A percentile compares a stretch with the other conserved stretches of the same genome.
Conservation (phyloP, 2,329 filamentous ascomycete genomes). For the Rutstroemia sp. region DNA sequence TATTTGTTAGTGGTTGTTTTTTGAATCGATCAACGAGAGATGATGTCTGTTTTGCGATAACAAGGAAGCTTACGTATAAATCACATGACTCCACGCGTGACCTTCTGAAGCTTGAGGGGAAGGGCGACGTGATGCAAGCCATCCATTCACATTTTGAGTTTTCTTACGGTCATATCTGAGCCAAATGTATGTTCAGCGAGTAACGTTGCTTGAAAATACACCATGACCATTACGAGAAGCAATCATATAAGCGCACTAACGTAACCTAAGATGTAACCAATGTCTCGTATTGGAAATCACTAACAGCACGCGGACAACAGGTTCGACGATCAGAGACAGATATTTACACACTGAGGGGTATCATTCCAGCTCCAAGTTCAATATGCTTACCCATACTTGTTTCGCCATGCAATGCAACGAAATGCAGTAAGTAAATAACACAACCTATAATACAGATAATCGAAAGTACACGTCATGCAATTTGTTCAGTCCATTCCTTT, state of each 20-base stretch:
- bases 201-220: not conserved
- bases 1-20: too few relatives aligned
- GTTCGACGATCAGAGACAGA: too few relatives aligned
- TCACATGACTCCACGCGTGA: not conserved
- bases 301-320: too few relatives aligned
- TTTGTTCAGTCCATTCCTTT: too few relatives aligned
- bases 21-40: not conserved
- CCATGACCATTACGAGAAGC: not conserved
- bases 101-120: not conserved
- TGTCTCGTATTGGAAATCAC: too few relatives aligned
- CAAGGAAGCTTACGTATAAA: conserved; percentile 1
- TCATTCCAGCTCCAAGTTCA: conserved; percentile 2
- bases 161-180: not conserved
- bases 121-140: not conserved
- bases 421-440: not conserved
- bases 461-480: too few relatives aligned
- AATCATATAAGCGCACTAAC: too few relatives aligned
- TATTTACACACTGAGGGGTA: conserved; percentile 6
- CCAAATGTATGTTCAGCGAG: not conserved
- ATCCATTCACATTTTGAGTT: not conserved
- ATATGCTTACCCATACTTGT: not conserved
- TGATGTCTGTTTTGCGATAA: not conserved
- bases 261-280: too few relatives aligned
- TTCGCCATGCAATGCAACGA: not conserved
- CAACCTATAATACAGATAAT: not conserved